Evolutionary conservation across 2,329 filamentous ascomycete genomes (phyloP).

Genomic region (Phoma sp.): DNA sequence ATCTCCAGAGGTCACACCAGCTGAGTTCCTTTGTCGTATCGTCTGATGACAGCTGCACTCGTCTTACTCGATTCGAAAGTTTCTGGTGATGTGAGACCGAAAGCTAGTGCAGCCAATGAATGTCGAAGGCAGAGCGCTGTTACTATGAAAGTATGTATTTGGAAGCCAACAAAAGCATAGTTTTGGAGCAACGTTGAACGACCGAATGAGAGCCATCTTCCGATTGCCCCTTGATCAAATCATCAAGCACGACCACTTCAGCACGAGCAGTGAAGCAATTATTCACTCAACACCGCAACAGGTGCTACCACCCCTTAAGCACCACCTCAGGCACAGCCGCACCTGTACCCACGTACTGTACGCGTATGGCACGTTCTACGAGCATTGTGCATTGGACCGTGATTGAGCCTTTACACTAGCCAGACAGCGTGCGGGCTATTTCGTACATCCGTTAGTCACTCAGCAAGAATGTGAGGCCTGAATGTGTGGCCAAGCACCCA

Average conservation of each 20-base stretch:
- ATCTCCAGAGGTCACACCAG: no score
- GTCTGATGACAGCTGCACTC: no score
- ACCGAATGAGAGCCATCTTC: neutral
- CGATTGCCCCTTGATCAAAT: neutral
- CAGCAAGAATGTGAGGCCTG: conserved; percentile 5
- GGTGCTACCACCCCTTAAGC: conserved; percentile 7
- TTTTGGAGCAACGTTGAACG: neutral
- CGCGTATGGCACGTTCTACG: neutral
- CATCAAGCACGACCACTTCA: neutral
- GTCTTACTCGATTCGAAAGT: no score
- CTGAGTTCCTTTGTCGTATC: no score
- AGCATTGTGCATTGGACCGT: neutral
- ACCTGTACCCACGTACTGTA: neutral
- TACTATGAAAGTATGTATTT: neutral
- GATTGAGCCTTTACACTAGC: neutral
- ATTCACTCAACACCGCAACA: neutral
- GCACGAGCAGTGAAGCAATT: neutral
- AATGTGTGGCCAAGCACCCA: neutral
- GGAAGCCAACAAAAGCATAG: no score
- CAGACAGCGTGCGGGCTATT: neutral
- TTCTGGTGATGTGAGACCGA: no score
- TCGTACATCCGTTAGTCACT: neutral
- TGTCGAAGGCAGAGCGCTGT: no score
- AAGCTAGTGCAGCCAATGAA: no score
- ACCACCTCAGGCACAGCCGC: conserved; percentile 1